These are phyloP conservation scores for Backusella psychrophila DNA, from an alignment of 192 early-diverging fungal genomes.

Conservation along the genomic window DNA sequence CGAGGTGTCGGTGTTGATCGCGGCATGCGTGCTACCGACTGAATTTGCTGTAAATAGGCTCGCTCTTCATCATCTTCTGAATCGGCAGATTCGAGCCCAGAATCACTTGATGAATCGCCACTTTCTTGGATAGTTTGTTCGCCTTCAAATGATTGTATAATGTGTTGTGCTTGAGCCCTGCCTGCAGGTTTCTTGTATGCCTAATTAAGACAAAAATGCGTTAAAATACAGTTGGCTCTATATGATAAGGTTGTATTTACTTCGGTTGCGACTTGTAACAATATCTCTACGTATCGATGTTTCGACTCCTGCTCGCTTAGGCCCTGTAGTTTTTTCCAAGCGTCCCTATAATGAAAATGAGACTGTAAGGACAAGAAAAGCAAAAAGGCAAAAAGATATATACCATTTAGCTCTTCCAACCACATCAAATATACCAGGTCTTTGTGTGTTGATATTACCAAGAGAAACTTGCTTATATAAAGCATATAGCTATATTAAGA, in stretches of 20 bases:
- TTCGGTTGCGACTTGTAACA: slow-evolving; percentile 27
- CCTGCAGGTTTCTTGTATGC: slow-evolving; percentile 29
- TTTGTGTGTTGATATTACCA: slow-evolving; percentile 33
- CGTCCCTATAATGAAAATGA: slow-evolving; percentile 31
- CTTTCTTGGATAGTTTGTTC: slow-evolving; percentile 23
- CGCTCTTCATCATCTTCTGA: slow-evolving; percentile 34
- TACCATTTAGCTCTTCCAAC: slow-evolving; percentile 49
- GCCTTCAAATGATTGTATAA: slow-evolving; percentile 35
- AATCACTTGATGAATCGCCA: slow-evolving; percentile 22
- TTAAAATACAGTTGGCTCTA: too few relatives aligned
- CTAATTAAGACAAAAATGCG: neutral
- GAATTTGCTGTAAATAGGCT: slow-evolving; percentile 32
- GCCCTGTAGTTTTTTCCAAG: slow-evolving; percentile 41
- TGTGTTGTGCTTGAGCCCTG: slow-evolving; percentile 32
- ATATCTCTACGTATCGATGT: slow-evolving; percentile 35
- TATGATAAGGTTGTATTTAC: slow-evolving; percentile 1
- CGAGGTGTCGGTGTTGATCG: neutral
- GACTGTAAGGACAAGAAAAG: neutral
- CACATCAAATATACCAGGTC: slow-evolving; percentile 47
- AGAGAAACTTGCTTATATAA: slow-evolving; percentile 50
- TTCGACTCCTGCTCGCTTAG: slow-evolving; percentile 47
- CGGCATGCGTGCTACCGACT: neutral
- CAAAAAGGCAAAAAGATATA: neutral
- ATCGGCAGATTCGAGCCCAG: neutral
- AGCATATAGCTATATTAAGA: slow-evolving; percentile 41